phyloP scores from a whole-genome alignment of 805 yeast genomes.

The Saturnispora quitensis region DNA sequence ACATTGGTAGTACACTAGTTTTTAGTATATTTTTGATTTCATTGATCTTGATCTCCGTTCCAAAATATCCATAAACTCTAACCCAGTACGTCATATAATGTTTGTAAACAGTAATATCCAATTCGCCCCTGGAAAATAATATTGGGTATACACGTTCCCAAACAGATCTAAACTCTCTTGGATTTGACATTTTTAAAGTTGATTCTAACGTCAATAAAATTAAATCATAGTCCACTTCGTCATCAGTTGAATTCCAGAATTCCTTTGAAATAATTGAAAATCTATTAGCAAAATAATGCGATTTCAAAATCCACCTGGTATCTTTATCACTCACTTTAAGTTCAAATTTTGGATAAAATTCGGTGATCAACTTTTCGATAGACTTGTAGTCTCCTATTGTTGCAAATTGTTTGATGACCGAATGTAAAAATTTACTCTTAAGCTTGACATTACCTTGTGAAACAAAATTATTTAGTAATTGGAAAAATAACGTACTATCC shows the following conservation, averaged over 20 bases:
- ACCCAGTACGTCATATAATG: slow-evolving; percentile 18
- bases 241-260: slow-evolving; percentile 10
- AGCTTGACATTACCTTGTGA: slow-evolving; percentile 4
- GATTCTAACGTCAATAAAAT: slow-evolving; percentile 19
- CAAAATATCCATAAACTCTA: slow-evolving; percentile 13
- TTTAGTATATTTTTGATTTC: slow-evolving; percentile 9
- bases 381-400: slow-evolving; percentile 20
- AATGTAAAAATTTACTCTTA: slow-evolving; percentile 9
- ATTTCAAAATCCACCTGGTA: slow-evolving; percentile 18
- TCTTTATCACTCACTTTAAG: slow-evolving; percentile 14
- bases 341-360: slow-evolving; percentile 20
- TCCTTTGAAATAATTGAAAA: slow-evolving; percentile 16
- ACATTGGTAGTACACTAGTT: slow-evolving; percentile 15
- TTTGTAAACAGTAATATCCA: slow-evolving; percentile 15
- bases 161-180: slow-evolving; percentile 13
- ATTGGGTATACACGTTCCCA: slow-evolving; percentile 15
- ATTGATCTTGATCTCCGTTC: slow-evolving; percentile 13
- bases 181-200: slow-evolving; percentile 14
- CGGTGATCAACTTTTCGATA: slow-evolving; percentile 15
- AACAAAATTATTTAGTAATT: slow-evolving; percentile 24
- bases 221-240: slow-evolving; percentile 12
- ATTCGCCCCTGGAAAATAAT: slow-evolving; percentile 6
- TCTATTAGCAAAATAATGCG: slow-evolving; percentile 20
- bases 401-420: slow-evolving; percentile 16
- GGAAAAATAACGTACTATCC: slow-evolving; percentile 29